phyloP scores from a whole-genome alignment of 2,329 filamentous ascomycete species.

The Fusarium sarcochroum region DNA sequence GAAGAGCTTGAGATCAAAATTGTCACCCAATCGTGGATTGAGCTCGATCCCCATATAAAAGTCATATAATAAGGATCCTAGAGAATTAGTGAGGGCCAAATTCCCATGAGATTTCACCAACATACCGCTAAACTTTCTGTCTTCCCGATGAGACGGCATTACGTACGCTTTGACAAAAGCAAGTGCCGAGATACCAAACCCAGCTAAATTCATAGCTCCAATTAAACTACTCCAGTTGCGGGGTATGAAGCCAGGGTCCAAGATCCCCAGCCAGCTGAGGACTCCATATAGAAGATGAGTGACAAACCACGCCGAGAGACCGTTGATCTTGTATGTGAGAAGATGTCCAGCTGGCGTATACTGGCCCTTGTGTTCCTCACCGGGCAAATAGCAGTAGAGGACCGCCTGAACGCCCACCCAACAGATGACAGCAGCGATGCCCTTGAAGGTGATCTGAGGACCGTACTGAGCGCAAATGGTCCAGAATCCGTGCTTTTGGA shows the following conservation, averaged over 20 bases:
- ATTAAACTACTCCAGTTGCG: conserved; percentile 59
- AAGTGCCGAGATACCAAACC: conserved; percentile 45
- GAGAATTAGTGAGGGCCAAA: background rate
- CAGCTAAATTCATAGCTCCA: conserved; percentile 55
- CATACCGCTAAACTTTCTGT: conserved; percentile 60
- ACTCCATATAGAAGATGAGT: conserved; percentile 53
- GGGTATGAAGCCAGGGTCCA: conserved; percentile 58
- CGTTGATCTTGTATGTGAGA: conserved; percentile 60
- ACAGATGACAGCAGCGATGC: conserved; percentile 20
- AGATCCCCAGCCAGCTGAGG: conserved; percentile 46
- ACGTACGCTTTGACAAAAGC: conserved; percentile 58
- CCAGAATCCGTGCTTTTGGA: conserved; percentile 34
- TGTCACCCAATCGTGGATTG: conserved; percentile 59
- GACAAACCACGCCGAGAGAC: conserved; percentile 56
- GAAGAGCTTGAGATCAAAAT: conserved; percentile 63
- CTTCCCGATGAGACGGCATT: conserved; percentile 56
- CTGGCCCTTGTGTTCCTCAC: conserved; percentile 52
- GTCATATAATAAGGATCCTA: conserved; percentile 58
- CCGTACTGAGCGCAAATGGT: conserved; percentile 31
- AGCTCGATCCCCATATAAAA: conserved; percentile 63
- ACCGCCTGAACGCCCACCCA: conserved; percentile 36
- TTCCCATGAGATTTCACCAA: background rate
- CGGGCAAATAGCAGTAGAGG: conserved; percentile 31
- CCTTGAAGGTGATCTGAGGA: conserved; percentile 34
- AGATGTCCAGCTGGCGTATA: conserved; percentile 60